Evolutionary conservation across 129 eudicot genomes (phyloP).

Genomic region (Gnaphalium uliginosum): DNA sequence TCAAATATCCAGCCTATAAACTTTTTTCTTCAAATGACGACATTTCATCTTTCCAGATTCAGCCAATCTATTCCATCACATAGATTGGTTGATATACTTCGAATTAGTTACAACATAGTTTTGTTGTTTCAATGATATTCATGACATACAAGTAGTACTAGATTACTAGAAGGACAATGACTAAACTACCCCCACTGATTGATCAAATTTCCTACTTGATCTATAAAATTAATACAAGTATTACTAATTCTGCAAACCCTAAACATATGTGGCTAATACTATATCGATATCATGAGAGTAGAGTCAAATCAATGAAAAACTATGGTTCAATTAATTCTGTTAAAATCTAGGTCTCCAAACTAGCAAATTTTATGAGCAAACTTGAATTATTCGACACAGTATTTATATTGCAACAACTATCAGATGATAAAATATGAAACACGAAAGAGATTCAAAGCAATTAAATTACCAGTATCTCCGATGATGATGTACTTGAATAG

Average conservation of each 20-base stretch:
- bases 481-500: conserved; percentile 95
- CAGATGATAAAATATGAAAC: background rate
- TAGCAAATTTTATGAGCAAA: background rate
- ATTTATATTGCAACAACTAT: background rate
- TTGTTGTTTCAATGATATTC: background rate
- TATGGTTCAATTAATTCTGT: conserved; percentile 7
- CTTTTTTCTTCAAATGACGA: background rate
- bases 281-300: background rate
- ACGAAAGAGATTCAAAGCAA: background rate
- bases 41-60: background rate
- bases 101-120: background rate
- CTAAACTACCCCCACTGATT: conserved; percentile 21
- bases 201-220: background rate
- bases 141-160: background rate
- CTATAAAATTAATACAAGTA: background rate
- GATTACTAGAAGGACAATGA: background rate
- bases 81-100: background rate
- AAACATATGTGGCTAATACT: background rate
- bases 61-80: background rate
- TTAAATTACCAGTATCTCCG: conserved; percentile 77
- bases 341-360: conserved; percentile 10
- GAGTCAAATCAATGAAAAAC: background rate
- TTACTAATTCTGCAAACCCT: background rate
- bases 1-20: background rate
- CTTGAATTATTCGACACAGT: background rate